Base-by-base conservation (phyloP, 169 alveolate species). In the Plasmodium coatneyi region DNA sequence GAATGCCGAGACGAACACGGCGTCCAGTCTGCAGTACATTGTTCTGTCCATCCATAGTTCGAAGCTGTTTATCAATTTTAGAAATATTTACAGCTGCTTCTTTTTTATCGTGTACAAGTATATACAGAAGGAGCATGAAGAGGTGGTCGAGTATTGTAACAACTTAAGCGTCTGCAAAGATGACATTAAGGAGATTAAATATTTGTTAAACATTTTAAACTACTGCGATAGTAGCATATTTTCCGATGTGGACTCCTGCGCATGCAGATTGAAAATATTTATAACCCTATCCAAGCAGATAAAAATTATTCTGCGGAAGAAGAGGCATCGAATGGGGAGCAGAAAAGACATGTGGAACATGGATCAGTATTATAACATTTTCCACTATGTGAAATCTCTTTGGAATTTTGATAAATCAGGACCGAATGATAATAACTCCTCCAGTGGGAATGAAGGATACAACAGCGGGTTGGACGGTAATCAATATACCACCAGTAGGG, bases 221-320 rank as follows among this genome's bases (percentile, higher is more conserved):
- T 91, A 80, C 72, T 91, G 95, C 71, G 92, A 91, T 80, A 4
- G 74, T 78, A 46, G 72, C 74, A 80, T 91, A 16, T 91, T 80
- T 76, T 74, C 92, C 30, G 95, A 91, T 81, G 92, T 91, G 2
- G 95, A 91, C 54, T 91, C 95, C 1, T 91, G 95, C 71, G 95
- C 95, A 46, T 91, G 95, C 36, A 70, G 95, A 71, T 66, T 91
- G 34, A 91, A 91, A 91, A 91, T 91, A 14, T 91, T 91, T 39
- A 22, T 91, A 12, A 91, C 91, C 2, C 56, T 91, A 30, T 91
- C 92, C 0, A 91, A 91, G 43, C 95, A 91, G 25, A 81, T 81
- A 28, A 91, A 91, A 91, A 71, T 91, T 28, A 91, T 43, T 16
- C 12, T 91, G 5, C 83, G 43, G 30, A 91, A 91, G 83, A 91